Conservation (phyloP, 2,329 filamentous ascomycete species). For the Botrytis sinoallii region DNA sequence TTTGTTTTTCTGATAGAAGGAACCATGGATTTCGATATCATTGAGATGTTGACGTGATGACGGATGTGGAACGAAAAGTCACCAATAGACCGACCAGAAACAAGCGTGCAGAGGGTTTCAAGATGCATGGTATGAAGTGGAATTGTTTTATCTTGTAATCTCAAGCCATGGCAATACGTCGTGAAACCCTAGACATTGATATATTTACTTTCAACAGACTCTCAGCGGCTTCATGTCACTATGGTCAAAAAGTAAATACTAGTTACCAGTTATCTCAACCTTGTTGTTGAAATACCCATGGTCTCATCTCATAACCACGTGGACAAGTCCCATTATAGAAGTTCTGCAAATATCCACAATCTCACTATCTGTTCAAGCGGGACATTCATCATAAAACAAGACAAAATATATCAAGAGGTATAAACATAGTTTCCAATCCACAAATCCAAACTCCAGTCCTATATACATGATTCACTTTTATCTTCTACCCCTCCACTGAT, state of each 20-base stretch:
- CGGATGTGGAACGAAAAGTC: neutral
- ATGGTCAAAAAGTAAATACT: neutral
- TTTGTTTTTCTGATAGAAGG: neutral
- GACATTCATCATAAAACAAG: neutral
- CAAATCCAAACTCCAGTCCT: neutral
- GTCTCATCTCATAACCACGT: neutral
- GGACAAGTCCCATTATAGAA: neutral
- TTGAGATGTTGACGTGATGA: neutral
- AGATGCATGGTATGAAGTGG: neutral
- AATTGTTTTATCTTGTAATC: neutral
- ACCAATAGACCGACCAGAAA: neutral
- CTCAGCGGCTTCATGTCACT: neutral
- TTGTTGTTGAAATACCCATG: neutral
- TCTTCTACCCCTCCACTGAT: neutral
- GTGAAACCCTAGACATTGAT: neutral
- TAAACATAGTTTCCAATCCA: neutral
- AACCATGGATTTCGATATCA: neutral
- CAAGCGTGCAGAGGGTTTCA: neutral
- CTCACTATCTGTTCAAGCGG: neutral
- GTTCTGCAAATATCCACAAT: neutral
- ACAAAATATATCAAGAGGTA: neutral
- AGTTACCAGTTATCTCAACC: neutral
- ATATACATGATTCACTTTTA: neutral
- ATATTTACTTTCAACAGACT: rapidly evolving
- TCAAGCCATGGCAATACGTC: neutral